Base-by-base conservation (phyloP, 139 green algal genomes). In the Raphidocelis subcapitata region DNA sequence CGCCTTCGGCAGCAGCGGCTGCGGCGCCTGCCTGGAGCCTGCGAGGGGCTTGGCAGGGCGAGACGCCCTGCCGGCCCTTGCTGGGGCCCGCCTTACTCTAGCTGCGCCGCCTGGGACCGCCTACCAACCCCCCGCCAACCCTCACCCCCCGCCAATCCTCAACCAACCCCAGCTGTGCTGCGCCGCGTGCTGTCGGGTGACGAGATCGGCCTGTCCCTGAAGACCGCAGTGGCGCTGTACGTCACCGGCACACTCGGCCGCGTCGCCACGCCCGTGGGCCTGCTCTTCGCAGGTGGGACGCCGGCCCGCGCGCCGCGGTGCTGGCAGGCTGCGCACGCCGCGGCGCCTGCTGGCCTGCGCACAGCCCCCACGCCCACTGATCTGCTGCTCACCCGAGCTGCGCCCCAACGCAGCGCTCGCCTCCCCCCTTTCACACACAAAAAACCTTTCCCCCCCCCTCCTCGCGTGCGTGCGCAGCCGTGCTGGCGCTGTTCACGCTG, bases 401-500 rank as follows among this genome's bases (percentile, higher is more conserved):
- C 24, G 59, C 59, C 26, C 20, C 21, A n/a, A 65, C 59, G 3
- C 36, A 20, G 24, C 36, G 24, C 28, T 24, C 33, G 24, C 33
- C 15, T 24, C 28, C 26, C 24, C 24, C 33, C 26, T 3, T 12
- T 15, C 59, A 65, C 59, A 65, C 59, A 65, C 59, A 36, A 65
- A 4, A 65, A 24, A 65, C 59, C 35, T n/a, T 41, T 3, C 35
- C 33, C 12, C 59, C 35, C 59, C 3, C 59, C 3, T 33, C 3
- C 59, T 41, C 59, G 4, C 26, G 4, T 36, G 15, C 59, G 15
- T 10, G 4, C 59, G 15, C 70, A 82, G 78, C 44, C 23, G 33
- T 83, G 5, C 28, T 83, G 51, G 28, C 52, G 20, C 46, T 65
- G 32, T 83, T 83, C 62, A 74, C 54, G 2, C 51, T 75, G 41